Percentiles rank a stretch among this genome's conserved stretches.
Conservation (phyloP, 176 grass and related monocot genomes). For the Ampelocalamus luodianensis region DNA sequence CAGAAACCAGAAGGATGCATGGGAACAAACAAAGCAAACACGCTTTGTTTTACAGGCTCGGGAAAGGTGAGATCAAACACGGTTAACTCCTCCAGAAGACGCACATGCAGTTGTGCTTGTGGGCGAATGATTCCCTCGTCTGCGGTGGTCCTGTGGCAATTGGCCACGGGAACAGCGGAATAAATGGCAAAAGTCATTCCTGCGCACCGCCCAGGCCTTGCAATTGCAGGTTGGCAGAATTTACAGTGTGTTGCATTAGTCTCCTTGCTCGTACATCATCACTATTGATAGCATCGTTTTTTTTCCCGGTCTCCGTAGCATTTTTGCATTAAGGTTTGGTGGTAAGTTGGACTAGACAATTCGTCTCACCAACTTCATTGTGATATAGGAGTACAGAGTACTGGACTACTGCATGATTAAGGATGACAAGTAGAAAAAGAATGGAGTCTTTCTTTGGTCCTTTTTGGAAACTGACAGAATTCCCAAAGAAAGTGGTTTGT, state of each 20-base stretch:
- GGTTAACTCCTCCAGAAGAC: not conserved
- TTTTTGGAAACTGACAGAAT: not conserved
- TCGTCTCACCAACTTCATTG: conserved; percentile 6
- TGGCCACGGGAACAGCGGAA: conserved; percentile 31
- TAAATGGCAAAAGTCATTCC: conserved; percentile 58
- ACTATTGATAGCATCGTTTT: not conserved
- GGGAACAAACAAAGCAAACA: not conserved
- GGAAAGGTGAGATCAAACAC: not conserved
- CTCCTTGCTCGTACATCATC: not conserved
- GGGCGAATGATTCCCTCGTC: conserved; percentile 25
- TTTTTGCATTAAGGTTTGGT: not conserved
- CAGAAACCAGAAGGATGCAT: not conserved
- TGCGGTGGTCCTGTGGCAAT: conserved; percentile 32
- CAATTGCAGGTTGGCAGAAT: conserved; percentile 49
- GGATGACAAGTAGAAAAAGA: not conserved
- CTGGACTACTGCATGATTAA: not conserved
- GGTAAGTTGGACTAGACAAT: not conserved
- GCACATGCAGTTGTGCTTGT: not conserved
- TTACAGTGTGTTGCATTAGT: conserved; percentile 47
- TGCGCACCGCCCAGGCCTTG: conserved; percentile 25
- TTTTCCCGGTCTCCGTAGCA: not conserved
- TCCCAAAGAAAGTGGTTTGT: not conserved
- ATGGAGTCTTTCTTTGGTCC: not conserved
- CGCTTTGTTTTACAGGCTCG: not conserved
- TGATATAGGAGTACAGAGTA: not conserved